Evolutionary conservation across 2,329 filamentous ascomycete species (phyloP), one percentile per base, ranked within the genome.

Genomic region (Chalaropsis thielavioides): DNA sequence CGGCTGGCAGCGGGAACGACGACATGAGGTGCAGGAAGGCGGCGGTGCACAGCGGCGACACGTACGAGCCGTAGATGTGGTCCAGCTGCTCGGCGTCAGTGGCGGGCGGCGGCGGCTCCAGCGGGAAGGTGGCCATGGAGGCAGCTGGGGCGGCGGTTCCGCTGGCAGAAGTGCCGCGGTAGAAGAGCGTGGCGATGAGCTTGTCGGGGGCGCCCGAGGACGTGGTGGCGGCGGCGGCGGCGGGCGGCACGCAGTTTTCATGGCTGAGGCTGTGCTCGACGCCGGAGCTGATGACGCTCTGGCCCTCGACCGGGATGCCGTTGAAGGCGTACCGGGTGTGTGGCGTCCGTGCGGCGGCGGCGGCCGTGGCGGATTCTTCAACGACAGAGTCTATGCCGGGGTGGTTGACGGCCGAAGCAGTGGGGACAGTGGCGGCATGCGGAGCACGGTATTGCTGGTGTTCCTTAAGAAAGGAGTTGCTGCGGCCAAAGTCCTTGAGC

Each of bases 11-110:
- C 13, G 83, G 83, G 67, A 86, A 84, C 22, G 78, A 79, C 22
- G 82, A 82, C 79, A 86, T 85, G 67, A 87, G 79, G 71, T 86
- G 83, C 24, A 87, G 77, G 72, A 87, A 87, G 15, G 83, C 83
- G 10, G 83, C 83, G 68, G 85, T 80, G 74, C 84, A 86, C 67
- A 86, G 77, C 5, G 83, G 82, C 19, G 83, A 85, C 71, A 86
- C 80, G 70, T 84, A 84, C 22, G 82, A 84, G 68, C 84, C 84
- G 69, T 87, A 87, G 19, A 86, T 78, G 68, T 85, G 82, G 70
- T 87, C 83, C 63, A 86, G 79, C 65, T 83, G 77, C 73, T 85
- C 78, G 15, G 72, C 70, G 71, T 84, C 79, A 69, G 78, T 74
- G 64, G 79, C 77, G 15, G 51, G 22, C 19, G 27, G 8, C 67